A percentile compares a stretch with the other conserved stretches of the same genome.
These are phyloP conservation scores for Conticribra guillardii DNA, from an alignment of 108 stramenopile species.

Conservation along the genomic window DNA sequence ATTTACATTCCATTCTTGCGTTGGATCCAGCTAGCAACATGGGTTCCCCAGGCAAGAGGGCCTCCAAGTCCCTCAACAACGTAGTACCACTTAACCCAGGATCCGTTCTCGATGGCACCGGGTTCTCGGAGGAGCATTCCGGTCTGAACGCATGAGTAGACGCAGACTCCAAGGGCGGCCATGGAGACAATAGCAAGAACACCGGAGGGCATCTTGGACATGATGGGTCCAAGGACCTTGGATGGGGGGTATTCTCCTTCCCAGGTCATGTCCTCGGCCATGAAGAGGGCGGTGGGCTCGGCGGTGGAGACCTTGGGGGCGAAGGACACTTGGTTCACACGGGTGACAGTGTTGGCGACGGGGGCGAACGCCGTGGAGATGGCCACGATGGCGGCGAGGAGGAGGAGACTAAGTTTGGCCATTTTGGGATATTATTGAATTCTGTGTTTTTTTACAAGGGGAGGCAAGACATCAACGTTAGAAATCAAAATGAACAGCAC, in stretches of 20 bases:
- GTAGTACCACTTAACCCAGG: conserved; percentile 94
- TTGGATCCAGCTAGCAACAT: conserved; percentile 93
- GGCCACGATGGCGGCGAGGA: conserved; percentile 78
- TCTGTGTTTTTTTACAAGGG: no score
- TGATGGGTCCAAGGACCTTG: conserved; percentile 94
- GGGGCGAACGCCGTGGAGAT: conserved; percentile 77
- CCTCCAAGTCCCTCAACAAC: conserved; percentile 83
- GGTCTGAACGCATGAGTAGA: conserved; percentile 70
- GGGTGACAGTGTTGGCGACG: conserved; percentile 44
- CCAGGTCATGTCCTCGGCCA: conserved; percentile 92
- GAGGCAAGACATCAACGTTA: no score
- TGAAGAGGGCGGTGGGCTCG: conserved; percentile 51
- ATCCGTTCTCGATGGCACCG: conserved; percentile 81
- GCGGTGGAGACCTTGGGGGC: conserved; percentile 36
- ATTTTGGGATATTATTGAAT: conserved; percentile 36
- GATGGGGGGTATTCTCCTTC: conserved; percentile 91
- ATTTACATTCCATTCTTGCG: conserved; percentile 94
- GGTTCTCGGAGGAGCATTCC: conserved; percentile 79
- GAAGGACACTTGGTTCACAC: conserved; percentile 35
- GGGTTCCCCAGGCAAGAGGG: conserved; percentile 92
- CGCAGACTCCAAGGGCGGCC: conserved; percentile 67
- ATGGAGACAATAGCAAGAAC: conserved; percentile 78
- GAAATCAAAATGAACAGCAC: no score
- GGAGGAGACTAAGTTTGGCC: conserved; percentile 61
- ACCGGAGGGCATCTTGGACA: conserved; percentile 94